Evolutionary conservation across 1,284 basidiomycete species (phyloP).

Genomic region (Paramarasmius palmivorus): DNA sequence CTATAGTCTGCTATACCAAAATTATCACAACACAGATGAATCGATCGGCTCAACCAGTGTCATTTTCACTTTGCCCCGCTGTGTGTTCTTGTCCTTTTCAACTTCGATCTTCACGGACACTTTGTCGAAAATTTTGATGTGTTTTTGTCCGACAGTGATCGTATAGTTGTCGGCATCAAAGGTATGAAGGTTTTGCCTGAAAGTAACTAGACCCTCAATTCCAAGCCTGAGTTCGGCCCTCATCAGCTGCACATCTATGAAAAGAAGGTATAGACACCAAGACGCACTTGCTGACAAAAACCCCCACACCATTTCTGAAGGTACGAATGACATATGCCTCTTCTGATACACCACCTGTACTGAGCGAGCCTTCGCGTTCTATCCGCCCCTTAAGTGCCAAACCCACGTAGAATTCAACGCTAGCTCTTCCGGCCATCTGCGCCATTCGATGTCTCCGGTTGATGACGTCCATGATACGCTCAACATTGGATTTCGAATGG

Average conservation of each 20-base stretch:
- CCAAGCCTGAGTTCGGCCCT: slow-evolving; percentile 67
- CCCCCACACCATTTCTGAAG: slow-evolving; percentile 93
- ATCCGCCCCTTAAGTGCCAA: slow-evolving; percentile 82
- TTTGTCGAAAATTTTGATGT: slow-evolving; percentile 89
- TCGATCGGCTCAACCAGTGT: slow-evolving; percentile 73
- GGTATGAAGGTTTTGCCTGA: slow-evolving; percentile 79
- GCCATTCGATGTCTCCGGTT: slow-evolving; percentile 95
- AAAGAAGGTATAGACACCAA: slow-evolving; percentile 4
- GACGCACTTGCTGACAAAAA: slow-evolving; percentile 91
- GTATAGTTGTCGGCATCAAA: slow-evolving; percentile 94
- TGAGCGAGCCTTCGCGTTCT: slow-evolving; percentile 34
- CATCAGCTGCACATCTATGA: background rate
- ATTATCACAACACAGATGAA: slow-evolving; percentile 32
- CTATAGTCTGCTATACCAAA: slow-evolving; percentile 15
- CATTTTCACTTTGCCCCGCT: slow-evolving; percentile 93
- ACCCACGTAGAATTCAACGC: slow-evolving; percentile 97
- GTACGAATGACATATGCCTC: slow-evolving; percentile 95
- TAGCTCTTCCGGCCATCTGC: slow-evolving; percentile 95
- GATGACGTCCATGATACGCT: slow-evolving; percentile 84
- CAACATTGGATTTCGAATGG: slow-evolving; percentile 89
- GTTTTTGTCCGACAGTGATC: slow-evolving; percentile 59
- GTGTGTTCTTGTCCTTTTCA: slow-evolving; percentile 94
- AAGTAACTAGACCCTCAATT: slow-evolving; percentile 91
- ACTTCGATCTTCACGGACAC: slow-evolving; percentile 89
- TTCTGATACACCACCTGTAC: slow-evolving; percentile 57